Evolutionary conservation across 2,329 filamentous ascomycete species (phyloP).

Genomic region (Graphium sp.): DNA sequence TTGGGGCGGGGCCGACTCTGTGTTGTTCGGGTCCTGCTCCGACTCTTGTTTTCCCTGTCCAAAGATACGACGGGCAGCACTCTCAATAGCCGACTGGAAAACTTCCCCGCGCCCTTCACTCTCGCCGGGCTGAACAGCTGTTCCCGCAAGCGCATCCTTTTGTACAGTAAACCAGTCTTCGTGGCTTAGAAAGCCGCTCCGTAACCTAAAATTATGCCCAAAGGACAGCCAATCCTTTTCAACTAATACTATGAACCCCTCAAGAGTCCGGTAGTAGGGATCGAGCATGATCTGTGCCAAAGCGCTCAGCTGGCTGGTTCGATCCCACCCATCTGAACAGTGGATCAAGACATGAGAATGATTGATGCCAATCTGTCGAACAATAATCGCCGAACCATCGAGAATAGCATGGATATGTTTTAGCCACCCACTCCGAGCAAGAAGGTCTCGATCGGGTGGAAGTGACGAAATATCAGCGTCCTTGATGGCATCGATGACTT

Average conservation of each 20-base stretch:
- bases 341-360: constrained; percentile 94
- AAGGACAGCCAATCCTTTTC: constrained; percentile 98
- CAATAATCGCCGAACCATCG: constrained; percentile 71
- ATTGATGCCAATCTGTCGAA: constrained; percentile 73
- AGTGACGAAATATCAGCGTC: constrained; percentile 78
- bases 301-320: constrained; percentile 86
- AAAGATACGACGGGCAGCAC: constrained; percentile 81
- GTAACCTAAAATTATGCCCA: constrained; percentile 90
- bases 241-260: constrained; percentile 85
- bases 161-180: constrained; percentile 91
- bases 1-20: constrained; percentile 20
- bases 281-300: constrained; percentile 87
- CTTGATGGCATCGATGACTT: constrained; percentile 75
- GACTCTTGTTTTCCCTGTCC: constrained; percentile 48
- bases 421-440: constrained; percentile 78
- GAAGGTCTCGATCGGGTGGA: constrained; percentile 62
- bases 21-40: constrained; percentile 39
- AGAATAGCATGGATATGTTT: constrained; percentile 76
- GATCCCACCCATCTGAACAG: constrained; percentile 97
- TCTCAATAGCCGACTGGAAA: constrained; percentile 70
- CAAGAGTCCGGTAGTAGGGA: constrained; percentile 83
- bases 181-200: constrained; percentile 73
- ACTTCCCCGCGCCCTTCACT: constrained; percentile 51
- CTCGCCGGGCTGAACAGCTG: constrained; percentile 43
- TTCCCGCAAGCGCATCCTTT: constrained; percentile 57